Base-by-base conservation (phyloP, 768 basidiomycete species). In the Boletus sp. region DNA sequence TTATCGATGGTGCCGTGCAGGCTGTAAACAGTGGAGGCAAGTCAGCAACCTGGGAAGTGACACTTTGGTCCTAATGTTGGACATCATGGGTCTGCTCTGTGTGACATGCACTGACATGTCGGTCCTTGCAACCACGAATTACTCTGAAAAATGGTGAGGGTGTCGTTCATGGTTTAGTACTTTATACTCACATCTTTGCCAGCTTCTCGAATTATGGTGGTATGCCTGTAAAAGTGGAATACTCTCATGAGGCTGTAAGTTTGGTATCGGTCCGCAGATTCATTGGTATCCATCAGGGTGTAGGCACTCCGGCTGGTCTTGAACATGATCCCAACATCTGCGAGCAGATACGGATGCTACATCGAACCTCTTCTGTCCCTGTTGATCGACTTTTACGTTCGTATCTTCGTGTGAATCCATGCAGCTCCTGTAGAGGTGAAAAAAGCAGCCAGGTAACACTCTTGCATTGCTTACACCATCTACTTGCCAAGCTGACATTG, bases 151-250 rank as follows among this genome's bases (percentile, higher is more conserved):
- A 84, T 94, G 93, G 96, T 93, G 64, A 47, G 39, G 20, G 33
- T 24, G 7, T 29, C 15, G 36, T 20, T 11, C 35, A 32, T 35
- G 12, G 15, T n/a, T 5, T 7, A 7, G 54, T 53, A 5, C 2
- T 6, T 17, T 15, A 17, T 36, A 33, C 30, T 45, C 18, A 54
- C 46, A 35, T 36, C 17, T 40, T 44, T n/a, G 20, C 29, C 64
- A 96, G 94, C 73, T 98, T 85, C 73, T 86, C 95, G 1, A 98
- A 97, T 66, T 99, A 99, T 70, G 96, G 96, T 10, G 96, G 96
- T 5, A 78, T 90, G 7, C 87, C 92, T 40, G 80, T 90, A 29
- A 94, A 92, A 67, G 86, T 90, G n/a, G 96, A 97, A 73, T 99
- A 92, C 70, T 89, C 87, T 58, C 96, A 99, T 66, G 96, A 99